Evolutionary conservation across 441 rosid genomes (phyloP), one percentile per base, ranked within the genome.

Genomic region (Mallotus japonicus): DNA sequence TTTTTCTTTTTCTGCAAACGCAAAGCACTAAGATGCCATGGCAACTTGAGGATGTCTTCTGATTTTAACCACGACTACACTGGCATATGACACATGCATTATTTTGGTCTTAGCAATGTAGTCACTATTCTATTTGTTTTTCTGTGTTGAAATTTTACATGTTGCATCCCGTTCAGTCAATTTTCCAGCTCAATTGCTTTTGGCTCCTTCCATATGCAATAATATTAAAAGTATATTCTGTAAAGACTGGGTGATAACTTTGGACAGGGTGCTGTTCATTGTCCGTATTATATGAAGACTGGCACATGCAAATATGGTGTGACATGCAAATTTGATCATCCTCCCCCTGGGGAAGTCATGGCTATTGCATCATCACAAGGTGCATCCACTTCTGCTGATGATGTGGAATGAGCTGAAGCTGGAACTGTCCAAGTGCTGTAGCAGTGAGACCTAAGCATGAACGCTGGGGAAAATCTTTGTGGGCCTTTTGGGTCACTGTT

Each of bases 201-300:
- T 47, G 16, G 20, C 42, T 59, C 20, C 24, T 24, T 63, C 4
- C 67, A 46, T 34, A 19, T 62, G 59, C 54, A 69, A 44, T n/a
- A 9, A 11, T 24, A 14, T 56, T 77, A 55, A 24, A 62, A 42
- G 32, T 19, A 13, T 19, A 44, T 63, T 9, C 10, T 37, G 34
- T 16, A 67, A 42, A 55, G 47, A 24, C 10, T 59, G 53, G 28
- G 19, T 59, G 46, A n/a, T 65, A 70, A 70, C 53, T 75, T 60
- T 69, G 65, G 73, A 75, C 90, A 94, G 97, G 97, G 93, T 64
- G 80, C 87, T 6, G 79, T 83, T 71, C 88, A 86, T 57, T 95
- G 99, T 73, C 97, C 99, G 5, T 95, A 89, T 74, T 95, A 95
- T 78, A 87, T 95, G 97, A 92, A 88, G 83, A 95, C 97, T 51